Evolutionary conservation across 2,329 filamentous ascomycete genomes (phyloP), one percentile per base, ranked within the genome.

Genomic region (Byssoonygena ceratinophila): DNA sequence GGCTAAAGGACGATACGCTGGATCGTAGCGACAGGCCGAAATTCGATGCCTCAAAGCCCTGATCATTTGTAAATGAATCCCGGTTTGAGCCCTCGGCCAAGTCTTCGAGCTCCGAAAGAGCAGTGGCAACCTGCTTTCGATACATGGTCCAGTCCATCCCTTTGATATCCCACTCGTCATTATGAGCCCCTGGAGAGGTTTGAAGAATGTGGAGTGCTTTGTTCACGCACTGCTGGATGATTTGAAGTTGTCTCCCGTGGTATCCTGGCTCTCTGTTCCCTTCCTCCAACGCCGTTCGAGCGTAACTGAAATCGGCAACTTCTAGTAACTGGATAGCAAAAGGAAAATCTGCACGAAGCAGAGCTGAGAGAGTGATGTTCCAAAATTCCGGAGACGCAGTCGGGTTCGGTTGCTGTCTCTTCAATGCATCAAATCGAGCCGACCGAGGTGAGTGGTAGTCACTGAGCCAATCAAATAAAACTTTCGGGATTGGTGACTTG

Each of bases 61-160:
- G 66, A 3, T 71, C 67, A 20, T 64, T 62, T n/a, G 69, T 61
- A 55, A 60, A 47, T 58, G 69, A 66, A 36, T 73, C 65, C 63
- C 76, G 64, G 43, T 82, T 79, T 52, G 79, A 78, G 37, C 85
- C 87, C 70, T 94, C 88, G 2, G 88, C 86, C 62, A 92, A 89
- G 11, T 81, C 78, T 44, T 84, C 81, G 18, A 97, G 75, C 51
- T 85, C 79, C 49, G 83, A 78, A 51, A 87, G 71, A 2, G 84
- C 81, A 29, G 82, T 79, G 40, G 80, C 76, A 14, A 88, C 81
- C 51, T 85, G 81, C 57, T 86, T 81, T 49, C 91, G 81, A 70
- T 92, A 97, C 36, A 92, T 69, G 14, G 78, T 81, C 91, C 91
- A 97, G 55, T 91, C 85, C 58, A 80, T 79, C 54, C 83, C 84